Base-by-base conservation (phyloP, 345 rosid species). In the Eutrema yunnanense region DNA sequence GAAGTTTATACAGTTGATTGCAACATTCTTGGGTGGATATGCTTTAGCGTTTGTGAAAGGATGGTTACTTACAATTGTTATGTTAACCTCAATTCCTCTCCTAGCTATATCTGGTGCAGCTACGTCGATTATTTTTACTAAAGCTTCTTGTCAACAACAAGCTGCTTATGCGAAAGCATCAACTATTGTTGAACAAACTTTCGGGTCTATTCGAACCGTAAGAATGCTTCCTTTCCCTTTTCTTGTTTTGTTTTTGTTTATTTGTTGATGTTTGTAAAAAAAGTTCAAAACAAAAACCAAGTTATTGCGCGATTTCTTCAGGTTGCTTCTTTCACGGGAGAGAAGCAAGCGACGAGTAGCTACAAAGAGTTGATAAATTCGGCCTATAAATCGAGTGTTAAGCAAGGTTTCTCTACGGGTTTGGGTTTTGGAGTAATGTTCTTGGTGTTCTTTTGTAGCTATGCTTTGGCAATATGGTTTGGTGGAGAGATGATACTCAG, bases 271-370 rank as follows among this genome's bases (percentile, higher is more conserved):
- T 19, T 19, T 42, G 6, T 8, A 6, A 48, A 2, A 38, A 60
- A 41, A 41, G 36, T 40, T 42, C 5, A 26, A 27, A 8, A 12
- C 1, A 26, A 12, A 4, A 29, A 47, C 26, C 26, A 47, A 7
- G 1, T 8, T 48, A 3, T 27, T 53, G 27, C 1, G 30, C 3
- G 9, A 9, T 53, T 67, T 53, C 2, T 53, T 38, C 75, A 90
- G 97, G 97, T 90, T 57, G 95, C 87, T 26, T 86, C 97, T 5
- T 90, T 86, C 69, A 90, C 95, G 1, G 92, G 95, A 63, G 95
- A 90, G 81, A 84, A 83, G 73, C 83, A 69, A 77, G 92, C 97
- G 40, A 78, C 82, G 4, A 62, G 67, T 14, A 68, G 62, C 37
- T 88, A 87, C 79, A 79, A 80, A 61, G 66, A 83, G 72, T 76